phyloP scores from a whole-genome alignment of 148 eudicot species.

The Rhododendron simsii region DNA sequence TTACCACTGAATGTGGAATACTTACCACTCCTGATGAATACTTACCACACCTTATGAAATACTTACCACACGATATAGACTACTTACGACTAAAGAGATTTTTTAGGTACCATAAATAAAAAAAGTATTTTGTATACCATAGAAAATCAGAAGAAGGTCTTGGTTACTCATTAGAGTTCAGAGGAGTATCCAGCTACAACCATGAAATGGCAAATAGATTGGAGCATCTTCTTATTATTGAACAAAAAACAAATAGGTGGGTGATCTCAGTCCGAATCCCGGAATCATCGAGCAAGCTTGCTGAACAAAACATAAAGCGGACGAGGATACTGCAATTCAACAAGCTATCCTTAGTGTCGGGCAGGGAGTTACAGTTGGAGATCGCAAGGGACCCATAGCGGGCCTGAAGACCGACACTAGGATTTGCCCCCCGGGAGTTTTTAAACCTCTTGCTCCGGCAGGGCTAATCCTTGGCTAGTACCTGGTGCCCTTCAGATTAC shows the following conservation, averaged over 20 bases:
- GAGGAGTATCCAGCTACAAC: background rate
- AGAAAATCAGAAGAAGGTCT: too few relatives aligned
- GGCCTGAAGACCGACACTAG: background rate
- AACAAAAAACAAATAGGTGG: background rate
- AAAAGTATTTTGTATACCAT: too few relatives aligned
- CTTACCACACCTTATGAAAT: too few relatives aligned
- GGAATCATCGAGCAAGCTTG: background rate
- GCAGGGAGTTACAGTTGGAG: too few relatives aligned
- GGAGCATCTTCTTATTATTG: too few relatives aligned
- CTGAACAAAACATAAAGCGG: background rate
- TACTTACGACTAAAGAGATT: too few relatives aligned
- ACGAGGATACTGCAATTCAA: background rate
- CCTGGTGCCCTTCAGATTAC: background rate
- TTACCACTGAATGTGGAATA: too few relatives aligned
- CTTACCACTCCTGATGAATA: too few relatives aligned
- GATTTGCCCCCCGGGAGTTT: background rate
- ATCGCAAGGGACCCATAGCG: background rate
- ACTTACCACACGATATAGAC: too few relatives aligned
- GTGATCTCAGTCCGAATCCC: background rate
- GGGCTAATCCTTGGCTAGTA: background rate
- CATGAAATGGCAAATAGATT: too few relatives aligned
- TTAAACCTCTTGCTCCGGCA: background rate
- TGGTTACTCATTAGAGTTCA: too few relatives aligned
- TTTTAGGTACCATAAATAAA: too few relatives aligned
- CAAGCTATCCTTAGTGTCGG: background rate